phyloP scores from a whole-genome alignment of 345 rosid species.

The Pistacia vera region DNA sequence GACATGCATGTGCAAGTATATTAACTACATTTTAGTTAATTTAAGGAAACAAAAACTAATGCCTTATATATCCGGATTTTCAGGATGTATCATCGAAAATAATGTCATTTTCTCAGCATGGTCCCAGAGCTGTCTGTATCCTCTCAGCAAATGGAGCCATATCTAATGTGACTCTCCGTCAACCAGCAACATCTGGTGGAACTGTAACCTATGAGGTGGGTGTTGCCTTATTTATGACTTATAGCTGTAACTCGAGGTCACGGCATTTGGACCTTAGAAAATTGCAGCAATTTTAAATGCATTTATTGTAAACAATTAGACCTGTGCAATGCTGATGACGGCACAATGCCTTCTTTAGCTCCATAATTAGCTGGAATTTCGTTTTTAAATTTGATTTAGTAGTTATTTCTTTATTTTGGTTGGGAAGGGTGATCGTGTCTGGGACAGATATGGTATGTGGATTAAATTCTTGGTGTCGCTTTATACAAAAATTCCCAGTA shows the following conservation, averaged over 20 bases:
- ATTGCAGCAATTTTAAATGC: background rate
- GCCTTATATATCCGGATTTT: conserved; percentile 15
- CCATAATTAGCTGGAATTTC: background rate
- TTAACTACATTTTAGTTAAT: background rate
- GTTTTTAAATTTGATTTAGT: background rate
- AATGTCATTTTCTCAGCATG: conserved; percentile 70
- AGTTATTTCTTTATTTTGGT: background rate
- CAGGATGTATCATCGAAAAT: conserved; percentile 71
- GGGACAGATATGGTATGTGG: background rate
- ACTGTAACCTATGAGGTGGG: conserved; percentile 78
- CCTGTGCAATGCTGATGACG: background rate
- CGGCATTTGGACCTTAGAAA: background rate
- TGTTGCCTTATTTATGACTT: conserved; percentile 1
- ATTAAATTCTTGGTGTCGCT: too few relatives aligned
- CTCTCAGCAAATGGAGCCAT: conserved; percentile 77
- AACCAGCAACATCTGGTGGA: conserved; percentile 72
- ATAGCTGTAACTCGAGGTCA: background rate
- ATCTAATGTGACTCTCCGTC: conserved; percentile 78
- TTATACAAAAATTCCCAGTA: too few relatives aligned
- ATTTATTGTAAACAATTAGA: background rate
- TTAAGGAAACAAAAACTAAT: background rate
- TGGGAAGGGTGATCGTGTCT: background rate
- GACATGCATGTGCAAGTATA: background rate
- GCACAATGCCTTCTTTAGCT: background rate
- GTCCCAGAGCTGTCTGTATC: conserved; percentile 65